Evolutionary conservation across 2,329 filamentous ascomycete species (phyloP), one percentile per base, ranked within the genome.

Genomic region (Lasiodiplodia sp.): DNA sequence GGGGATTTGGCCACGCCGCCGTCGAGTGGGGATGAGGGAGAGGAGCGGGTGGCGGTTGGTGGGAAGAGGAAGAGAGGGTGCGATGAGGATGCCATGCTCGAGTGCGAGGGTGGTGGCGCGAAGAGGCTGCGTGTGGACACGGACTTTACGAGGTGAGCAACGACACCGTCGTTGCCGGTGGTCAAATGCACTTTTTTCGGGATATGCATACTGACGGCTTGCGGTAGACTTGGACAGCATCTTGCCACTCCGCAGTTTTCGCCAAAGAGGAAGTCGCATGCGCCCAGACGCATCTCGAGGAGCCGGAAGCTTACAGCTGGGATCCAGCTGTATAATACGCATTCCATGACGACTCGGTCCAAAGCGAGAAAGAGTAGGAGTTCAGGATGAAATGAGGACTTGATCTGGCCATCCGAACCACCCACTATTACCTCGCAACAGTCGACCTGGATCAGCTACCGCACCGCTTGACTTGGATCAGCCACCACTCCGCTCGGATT

Each of bases 311-410:
- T 55, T 34, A 16, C 57, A 7, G 40, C 3, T 25, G 56, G 37
- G 10, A n/a, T 62, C 23, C 23, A 31, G 38, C 8, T 51, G 40
- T 63, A 31, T 2, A 63, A 63, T 18, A 63, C 58, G 58, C 58
- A 63, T 44, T 8, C 58, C 3, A 63, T 63, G 58, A 63, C 58
- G 40, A 63, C 58, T 16, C 58, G 58, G 44, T 63, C 58, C 16
- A 63, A 63, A 28, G 18, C 44, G 2, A 49, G 58, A 11, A 63
- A 34, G 58, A 18, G 18, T 14, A 28, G 58, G 25, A 34, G 49
- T 37, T 10, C 58, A 8, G 40, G 40, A 14, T 63, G 58, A 63
- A 23, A 16, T 2, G 11, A 12, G 7, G 53, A 34, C 18, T n/a
- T 18, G 28, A 4, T 16, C 4, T 56, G 44, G 8, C 12, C n/a